phyloP scores from a whole-genome alignment of 805 yeast genomes.

The Metschnikowia hibisci region DNA sequence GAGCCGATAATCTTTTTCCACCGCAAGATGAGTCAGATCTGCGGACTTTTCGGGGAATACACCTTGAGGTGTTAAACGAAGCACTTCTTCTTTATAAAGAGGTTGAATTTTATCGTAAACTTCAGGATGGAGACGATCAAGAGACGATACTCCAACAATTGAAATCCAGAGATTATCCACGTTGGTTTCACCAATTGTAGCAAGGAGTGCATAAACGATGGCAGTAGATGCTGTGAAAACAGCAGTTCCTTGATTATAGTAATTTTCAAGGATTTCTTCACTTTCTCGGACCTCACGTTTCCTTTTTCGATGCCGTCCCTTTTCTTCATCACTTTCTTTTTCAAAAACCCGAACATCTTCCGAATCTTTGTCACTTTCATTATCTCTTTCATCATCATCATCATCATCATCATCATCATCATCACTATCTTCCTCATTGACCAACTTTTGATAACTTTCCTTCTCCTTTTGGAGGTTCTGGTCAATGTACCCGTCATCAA shows the following conservation, averaged over 20 bases:
- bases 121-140: conserved; percentile 68
- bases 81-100: conserved; percentile 75
- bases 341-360: too few relatives aligned
- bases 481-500: conserved; percentile 81
- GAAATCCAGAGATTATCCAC: conserved; percentile 75
- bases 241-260: conserved; percentile 82
- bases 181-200: conserved; percentile 79
- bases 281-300: conserved; percentile 39
- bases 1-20: conserved; percentile 81
- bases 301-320: conserved; percentile 31
- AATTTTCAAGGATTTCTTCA: conserved; percentile 61
- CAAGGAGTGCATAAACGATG: conserved; percentile 73
- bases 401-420: conserved; percentile 2
- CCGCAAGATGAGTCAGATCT: conserved; percentile 45
- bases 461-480: conserved; percentile 53
- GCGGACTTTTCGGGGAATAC: conserved; percentile 31
- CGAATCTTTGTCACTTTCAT: conserved; percentile 32
- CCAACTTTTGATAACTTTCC: conserved; percentile 55
- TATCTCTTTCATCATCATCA: conserved; percentile 29
- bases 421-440: conserved; percentile 30
- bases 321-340: conserved; percentile 26
- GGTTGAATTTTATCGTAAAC: conserved; percentile 73
- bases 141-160: conserved; percentile 81
- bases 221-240: conserved; percentile 70
- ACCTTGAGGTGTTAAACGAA: conserved; percentile 52